Evolutionary conservation across 208 protist species (phyloP), one percentile per base, ranked within the genome.

Genomic region (Tritrichomonas musculus): DNA sequence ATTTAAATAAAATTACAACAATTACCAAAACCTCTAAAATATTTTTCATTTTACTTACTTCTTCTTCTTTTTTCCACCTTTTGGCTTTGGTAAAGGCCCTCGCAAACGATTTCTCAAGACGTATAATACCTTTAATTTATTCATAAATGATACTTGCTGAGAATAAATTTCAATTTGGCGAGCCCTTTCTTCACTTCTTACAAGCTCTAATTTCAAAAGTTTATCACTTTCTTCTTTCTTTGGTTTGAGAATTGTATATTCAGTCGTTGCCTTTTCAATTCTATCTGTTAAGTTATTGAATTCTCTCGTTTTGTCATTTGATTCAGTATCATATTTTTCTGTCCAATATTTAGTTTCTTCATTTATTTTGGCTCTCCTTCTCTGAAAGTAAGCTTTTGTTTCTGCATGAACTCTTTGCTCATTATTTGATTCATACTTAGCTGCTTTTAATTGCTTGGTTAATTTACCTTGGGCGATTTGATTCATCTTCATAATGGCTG

Each of bases 121-220:
- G 47, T 88, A 88, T 5, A 88, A 17, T 57, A 88, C n/a, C 47
- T 88, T 88, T 11, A 88, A n/a, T 47, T 88, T 88, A 88, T 88
- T 57, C 77, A 88, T 88, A 57, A 88, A 33, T 1, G 39, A 0
- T 39, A 14, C 57, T 30, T 88, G 77, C 25, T 44, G 27, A 22
- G 44, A n/a, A 36, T 27, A 36, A 9, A 88, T 30, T 57, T 88
- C 77, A 36, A 44, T 88, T 27, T 88, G 77, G 5, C 57, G 53
- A 5, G 77, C 77, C 57, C 77, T 88, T 39, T 88, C 47, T 30
- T 88, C 41, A 39, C 41, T 47, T 88, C 77, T 88, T 39, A 44
- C 77, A 27, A 49, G 20, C 47, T 88, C 77, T 3, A 88, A 27
- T n/a, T 53, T 57, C 20, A 88, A 20, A 17, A 57, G 47, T 57